A percentile compares a stretch with the other conserved stretches of the same genome.
Conservation (phyloP, 1,284 basidiomycete genomes). For the Trametes versicolor region DNA sequence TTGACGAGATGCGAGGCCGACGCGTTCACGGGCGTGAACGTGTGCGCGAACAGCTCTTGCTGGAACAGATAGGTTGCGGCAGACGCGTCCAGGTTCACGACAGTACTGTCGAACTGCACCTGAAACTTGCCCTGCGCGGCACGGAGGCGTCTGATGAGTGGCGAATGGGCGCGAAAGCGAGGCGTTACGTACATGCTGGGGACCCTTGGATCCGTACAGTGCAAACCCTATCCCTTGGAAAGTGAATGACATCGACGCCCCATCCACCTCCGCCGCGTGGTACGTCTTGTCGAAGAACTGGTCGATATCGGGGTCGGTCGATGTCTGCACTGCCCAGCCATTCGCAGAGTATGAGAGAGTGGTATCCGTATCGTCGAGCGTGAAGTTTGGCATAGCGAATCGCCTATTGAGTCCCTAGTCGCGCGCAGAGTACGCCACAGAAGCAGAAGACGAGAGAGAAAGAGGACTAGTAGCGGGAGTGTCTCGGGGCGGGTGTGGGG, state of each 20-base stretch:
- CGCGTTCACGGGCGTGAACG: constrained; percentile 24
- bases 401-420: neutral
- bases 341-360: constrained; percentile 38
- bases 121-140: constrained; percentile 36
- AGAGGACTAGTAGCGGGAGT: constrained; percentile 1
- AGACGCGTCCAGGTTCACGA: constrained; percentile 35
- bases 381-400: constrained; percentile 39
- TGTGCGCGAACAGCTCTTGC: constrained; percentile 39
- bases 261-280: constrained; percentile 40
- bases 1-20: constrained; percentile 35
- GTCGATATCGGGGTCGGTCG: constrained; percentile 33
- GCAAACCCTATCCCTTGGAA: constrained; percentile 39
- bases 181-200: constrained; percentile 40
- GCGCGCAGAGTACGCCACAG: neutral
- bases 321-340: constrained; percentile 39
- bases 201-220: constrained; percentile 43
- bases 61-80: constrained; percentile 35
- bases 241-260: constrained; percentile 37
- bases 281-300: constrained; percentile 43
- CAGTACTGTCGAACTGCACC: constrained; percentile 40
- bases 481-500: neutral
- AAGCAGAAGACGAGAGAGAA: neutral
- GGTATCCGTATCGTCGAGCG: constrained; percentile 43
- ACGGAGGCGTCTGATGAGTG: neutral
- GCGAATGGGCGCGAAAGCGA: neutral